A percentile compares a stretch with the other conserved stretches of the same genome.
Conservation (phyloP, 495 filamentous ascomycete genomes). For the Thozetella sp. region DNA sequence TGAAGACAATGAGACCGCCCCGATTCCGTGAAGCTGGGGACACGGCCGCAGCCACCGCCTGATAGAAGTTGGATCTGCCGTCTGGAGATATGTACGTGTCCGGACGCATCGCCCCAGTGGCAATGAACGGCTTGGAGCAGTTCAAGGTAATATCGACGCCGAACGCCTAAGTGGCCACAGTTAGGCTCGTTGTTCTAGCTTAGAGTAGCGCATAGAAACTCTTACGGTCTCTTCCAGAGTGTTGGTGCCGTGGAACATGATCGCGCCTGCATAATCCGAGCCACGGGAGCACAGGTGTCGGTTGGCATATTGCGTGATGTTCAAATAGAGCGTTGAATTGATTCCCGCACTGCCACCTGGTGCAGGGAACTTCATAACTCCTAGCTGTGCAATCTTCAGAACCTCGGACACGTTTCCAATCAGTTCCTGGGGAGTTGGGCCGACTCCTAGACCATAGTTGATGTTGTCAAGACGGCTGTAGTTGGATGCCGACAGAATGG, state of each 20-base stretch:
- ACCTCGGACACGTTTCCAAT: slow-evolving; percentile 22
- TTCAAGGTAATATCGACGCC: slow-evolving; percentile 49
- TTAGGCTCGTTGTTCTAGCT: background rate
- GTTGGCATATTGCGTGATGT: slow-evolving; percentile 42
- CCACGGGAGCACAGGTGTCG: slow-evolving; percentile 33
- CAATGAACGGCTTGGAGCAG: slow-evolving; percentile 48
- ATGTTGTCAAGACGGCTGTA: slow-evolving; percentile 21
- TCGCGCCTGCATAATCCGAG: slow-evolving; percentile 42
- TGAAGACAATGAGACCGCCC: slow-evolving; percentile 48
- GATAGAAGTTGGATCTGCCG: slow-evolving; percentile 47
- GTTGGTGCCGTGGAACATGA: slow-evolving; percentile 54
- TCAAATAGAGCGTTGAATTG: slow-evolving; percentile 41
- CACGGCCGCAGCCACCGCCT: slow-evolving; percentile 45
- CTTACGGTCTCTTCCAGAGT: slow-evolving; percentile 44
- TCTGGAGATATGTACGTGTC: slow-evolving; percentile 51
- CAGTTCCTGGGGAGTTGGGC: slow-evolving; percentile 12
- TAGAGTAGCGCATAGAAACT: background rate
- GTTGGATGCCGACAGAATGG: slow-evolving; percentile 19
- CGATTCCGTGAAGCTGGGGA: slow-evolving; percentile 31
- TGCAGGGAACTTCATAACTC: slow-evolving; percentile 16
- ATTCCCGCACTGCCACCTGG: slow-evolving; percentile 35
- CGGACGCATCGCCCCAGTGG: slow-evolving; percentile 51
- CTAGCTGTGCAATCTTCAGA: slow-evolving; percentile 14
- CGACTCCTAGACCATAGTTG: slow-evolving; percentile 15
- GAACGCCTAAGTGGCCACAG: slow-evolving; percentile 29